Conservation (phyloP, 768 basidiomycete species). For the Suillus bovinus region DNA sequence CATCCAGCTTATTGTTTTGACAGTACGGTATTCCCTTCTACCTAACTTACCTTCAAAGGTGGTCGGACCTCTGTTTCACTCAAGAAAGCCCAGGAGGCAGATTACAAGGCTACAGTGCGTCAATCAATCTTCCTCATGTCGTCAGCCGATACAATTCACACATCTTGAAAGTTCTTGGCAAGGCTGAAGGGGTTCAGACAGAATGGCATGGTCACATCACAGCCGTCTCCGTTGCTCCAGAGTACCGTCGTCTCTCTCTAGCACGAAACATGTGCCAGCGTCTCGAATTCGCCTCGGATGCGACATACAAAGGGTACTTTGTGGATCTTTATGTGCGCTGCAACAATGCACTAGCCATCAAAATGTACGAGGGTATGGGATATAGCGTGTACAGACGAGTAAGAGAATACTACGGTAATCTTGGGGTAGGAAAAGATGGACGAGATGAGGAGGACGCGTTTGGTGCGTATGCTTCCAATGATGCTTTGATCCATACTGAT, state of each 20-base stretch:
- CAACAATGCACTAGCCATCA: slow-evolving; percentile 79
- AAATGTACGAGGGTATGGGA: slow-evolving; percentile 90
- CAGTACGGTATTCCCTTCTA: slow-evolving; percentile 92
- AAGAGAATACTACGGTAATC: slow-evolving; percentile 81
- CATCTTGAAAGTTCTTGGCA: slow-evolving; percentile 74
- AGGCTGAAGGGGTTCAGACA: slow-evolving; percentile 73
- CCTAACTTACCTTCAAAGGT: slow-evolving; percentile 81
- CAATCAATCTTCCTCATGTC: slow-evolving; percentile 7
- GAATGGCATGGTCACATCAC: slow-evolving; percentile 97
- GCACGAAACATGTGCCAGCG: slow-evolving; percentile 85
- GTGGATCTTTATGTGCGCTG: slow-evolving; percentile 96
- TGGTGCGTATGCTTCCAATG: slow-evolving; percentile 52
- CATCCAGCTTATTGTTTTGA: not conserved
- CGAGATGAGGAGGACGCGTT: slow-evolving; percentile 89
- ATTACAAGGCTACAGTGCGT: slow-evolving; percentile 92
- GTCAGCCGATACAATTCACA: slow-evolving; percentile 5
- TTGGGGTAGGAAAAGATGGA: slow-evolving; percentile 76
- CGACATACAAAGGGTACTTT: slow-evolving; percentile 81
- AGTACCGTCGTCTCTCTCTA: slow-evolving; percentile 85
- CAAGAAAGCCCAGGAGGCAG: slow-evolving; percentile 80
- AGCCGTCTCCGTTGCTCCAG: slow-evolving; percentile 91
- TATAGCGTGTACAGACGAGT: slow-evolving; percentile 94
- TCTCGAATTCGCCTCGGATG: slow-evolving; percentile 84
- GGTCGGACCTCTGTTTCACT: slow-evolving; percentile 89
- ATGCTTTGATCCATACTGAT: slow-evolving; percentile 7